Conservation (phyloP, 768 basidiomycete species). For the Boletus rufocinnamomeus region DNA sequence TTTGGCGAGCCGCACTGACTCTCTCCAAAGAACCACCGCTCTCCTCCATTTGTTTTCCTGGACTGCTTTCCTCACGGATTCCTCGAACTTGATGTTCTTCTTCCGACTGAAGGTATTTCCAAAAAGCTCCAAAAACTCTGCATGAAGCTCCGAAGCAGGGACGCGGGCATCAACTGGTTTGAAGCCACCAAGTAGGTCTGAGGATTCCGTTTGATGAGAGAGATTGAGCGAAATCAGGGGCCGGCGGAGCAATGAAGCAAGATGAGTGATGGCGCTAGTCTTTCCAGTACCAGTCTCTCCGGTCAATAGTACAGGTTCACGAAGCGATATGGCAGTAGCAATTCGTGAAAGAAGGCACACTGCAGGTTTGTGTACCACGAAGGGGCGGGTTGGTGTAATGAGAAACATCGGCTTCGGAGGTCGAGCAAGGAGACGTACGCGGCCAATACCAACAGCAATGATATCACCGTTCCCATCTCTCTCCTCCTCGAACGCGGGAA, state of each 20-base stretch:
- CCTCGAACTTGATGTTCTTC: conserved; percentile 86
- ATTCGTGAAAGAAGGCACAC: conserved; percentile 78
- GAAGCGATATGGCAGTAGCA: conserved; percentile 64
- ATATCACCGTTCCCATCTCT: conserved; percentile 65
- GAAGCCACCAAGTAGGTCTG: conserved; percentile 92
- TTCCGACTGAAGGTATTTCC: conserved; percentile 83
- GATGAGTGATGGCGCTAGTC: conserved; percentile 87
- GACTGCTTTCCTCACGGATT: conserved; percentile 78
- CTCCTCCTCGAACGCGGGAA: conserved; percentile 68
- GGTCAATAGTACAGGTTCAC: conserved; percentile 86
- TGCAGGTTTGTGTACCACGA: conserved; percentile 88
- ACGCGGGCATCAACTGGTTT: conserved; percentile 91
- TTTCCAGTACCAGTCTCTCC: conserved; percentile 99
- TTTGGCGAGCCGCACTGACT: conserved; percentile 67
- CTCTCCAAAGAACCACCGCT: conserved; percentile 80
- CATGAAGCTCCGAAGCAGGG: conserved; percentile 69
- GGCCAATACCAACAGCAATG: conserved; percentile 60
- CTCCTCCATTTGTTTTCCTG: conserved; percentile 85
- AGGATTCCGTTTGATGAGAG: conserved; percentile 94
- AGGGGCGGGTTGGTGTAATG: conserved; percentile 53
- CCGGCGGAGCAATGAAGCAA: conserved; percentile 74
- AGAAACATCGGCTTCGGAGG: conserved; percentile 37
- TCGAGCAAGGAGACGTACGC: conserved; percentile 57
- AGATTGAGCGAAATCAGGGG: conserved; percentile 88
- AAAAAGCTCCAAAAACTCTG: conserved; percentile 79